phyloP scores from a whole-genome alignment of 768 basidiomycete species.

The Holtermanniella nyarrowii region DNA sequence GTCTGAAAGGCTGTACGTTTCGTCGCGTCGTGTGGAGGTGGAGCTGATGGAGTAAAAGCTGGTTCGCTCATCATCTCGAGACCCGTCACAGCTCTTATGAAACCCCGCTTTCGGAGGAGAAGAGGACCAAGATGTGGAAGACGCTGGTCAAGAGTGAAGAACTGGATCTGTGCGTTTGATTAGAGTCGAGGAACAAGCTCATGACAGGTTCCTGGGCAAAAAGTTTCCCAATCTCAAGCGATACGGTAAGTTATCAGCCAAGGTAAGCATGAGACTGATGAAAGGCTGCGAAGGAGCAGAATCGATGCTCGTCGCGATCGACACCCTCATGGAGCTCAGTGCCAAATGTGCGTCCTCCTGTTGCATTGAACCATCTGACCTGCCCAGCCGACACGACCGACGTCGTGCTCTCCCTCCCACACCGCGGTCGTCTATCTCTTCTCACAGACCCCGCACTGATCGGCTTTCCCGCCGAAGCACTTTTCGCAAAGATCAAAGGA shows the following conservation, averaged over 20 bases:
- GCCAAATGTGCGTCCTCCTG: conserved; percentile 46
- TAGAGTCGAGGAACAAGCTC: background rate
- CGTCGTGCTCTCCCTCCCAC: conserved; percentile 74
- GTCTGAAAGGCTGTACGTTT: conserved; percentile 22
- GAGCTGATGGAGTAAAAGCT: conserved; percentile 35
- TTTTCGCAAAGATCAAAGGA: conserved; percentile 79
- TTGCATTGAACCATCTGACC: background rate
- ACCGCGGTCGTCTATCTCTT: conserved; percentile 75
- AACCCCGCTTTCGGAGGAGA: conserved; percentile 1
- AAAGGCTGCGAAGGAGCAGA: conserved; percentile 83
- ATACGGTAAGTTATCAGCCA: conserved; percentile 22
- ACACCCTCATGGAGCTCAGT: conserved; percentile 60
- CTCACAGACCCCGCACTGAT: conserved; percentile 59
- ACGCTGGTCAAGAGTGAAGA: conserved; percentile 67
- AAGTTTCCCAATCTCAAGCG: conserved; percentile 66
- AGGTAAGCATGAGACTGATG: background rate
- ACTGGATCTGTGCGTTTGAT: conserved; percentile 47
- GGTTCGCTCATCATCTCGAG: conserved; percentile 82
- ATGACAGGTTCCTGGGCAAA: conserved; percentile 58
- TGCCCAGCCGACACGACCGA: conserved; percentile 54
- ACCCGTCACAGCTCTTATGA: conserved; percentile 38
- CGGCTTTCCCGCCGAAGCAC: conserved; percentile 53
- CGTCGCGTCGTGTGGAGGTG: background rate
- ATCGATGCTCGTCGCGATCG: conserved; percentile 82
- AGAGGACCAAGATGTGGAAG: conserved; percentile 42